phyloP scores from a whole-genome alignment of 176 grass and related monocot genomes.

The Bonia amplexicaulis region DNA sequence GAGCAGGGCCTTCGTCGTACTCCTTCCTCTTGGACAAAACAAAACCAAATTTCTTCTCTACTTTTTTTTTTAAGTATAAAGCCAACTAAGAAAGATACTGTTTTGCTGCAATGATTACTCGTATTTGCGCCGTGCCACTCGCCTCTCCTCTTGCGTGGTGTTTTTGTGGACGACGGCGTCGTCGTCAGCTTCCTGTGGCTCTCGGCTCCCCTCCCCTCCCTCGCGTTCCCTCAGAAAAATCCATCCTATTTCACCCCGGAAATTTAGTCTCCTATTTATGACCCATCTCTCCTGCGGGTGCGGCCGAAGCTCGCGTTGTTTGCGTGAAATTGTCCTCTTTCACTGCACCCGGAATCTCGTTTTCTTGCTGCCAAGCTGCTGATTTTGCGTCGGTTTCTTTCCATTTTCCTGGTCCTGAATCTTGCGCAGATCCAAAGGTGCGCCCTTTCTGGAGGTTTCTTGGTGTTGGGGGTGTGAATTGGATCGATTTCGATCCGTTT shows the following conservation, averaged over 20 bases:
- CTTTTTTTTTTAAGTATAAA: neutral
- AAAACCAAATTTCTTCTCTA: neutral
- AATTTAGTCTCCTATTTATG: constrained; percentile 25
- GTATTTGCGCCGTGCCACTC: constrained; percentile 14
- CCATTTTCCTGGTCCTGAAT: neutral
- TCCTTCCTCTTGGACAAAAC: constrained; percentile 19
- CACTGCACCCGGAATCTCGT: neutral
- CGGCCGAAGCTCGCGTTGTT: neutral
- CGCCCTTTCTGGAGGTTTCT: neutral
- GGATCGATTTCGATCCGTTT: constrained; percentile 33
- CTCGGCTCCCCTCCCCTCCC: constrained; percentile 17
- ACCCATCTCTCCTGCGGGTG: neutral
- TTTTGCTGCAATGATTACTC: constrained; percentile 44
- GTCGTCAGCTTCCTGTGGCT: constrained; percentile 50
- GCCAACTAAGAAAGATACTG: constrained; percentile 25
- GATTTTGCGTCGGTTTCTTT: neutral
- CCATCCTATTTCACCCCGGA: constrained; percentile 15
- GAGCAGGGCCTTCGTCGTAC: neutral
- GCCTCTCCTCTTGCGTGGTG: constrained; percentile 33
- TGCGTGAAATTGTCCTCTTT: neutral
- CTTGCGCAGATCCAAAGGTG: constrained; percentile 7
- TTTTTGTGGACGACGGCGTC: constrained; percentile 46
- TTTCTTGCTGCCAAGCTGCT: neutral
- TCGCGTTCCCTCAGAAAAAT: constrained; percentile 10
- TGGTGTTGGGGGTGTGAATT: neutral